phyloP scores from a whole-genome alignment of 1,139 yeast species.

The Suhomyces bolitotheri region DNA sequence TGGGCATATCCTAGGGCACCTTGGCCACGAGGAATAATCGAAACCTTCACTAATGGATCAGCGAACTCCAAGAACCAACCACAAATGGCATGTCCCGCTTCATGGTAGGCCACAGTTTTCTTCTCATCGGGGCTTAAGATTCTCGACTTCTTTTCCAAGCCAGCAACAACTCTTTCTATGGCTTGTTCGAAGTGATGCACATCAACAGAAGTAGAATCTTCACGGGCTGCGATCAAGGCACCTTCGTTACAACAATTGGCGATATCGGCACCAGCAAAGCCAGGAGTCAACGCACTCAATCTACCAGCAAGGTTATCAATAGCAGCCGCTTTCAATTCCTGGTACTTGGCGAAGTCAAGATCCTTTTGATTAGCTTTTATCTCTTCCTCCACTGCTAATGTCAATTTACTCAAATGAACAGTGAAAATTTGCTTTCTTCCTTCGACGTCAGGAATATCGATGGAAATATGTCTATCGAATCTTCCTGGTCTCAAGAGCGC shows the following conservation, averaged over 20 bases:
- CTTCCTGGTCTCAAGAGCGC: constrained; percentile 97
- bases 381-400: constrained; percentile 49
- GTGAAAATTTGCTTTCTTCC: constrained; percentile 91
- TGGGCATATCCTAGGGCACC: constrained; percentile 98
- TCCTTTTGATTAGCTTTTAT: constrained; percentile 41
- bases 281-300: constrained; percentile 94
- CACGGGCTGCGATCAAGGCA: constrained; percentile 93
- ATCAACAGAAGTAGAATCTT: constrained; percentile 64
- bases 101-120: constrained; percentile 91
- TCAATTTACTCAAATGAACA: constrained; percentile 76
- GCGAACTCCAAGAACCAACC: constrained; percentile 93
- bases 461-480: constrained; percentile 89
- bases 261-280: constrained; percentile 97
- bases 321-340: constrained; percentile 48
- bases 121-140: constrained; percentile 83
- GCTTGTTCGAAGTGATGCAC: constrained; percentile 89
- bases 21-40: constrained; percentile 94
- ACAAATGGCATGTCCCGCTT: constrained; percentile 98
- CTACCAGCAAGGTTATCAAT: constrained; percentile 73
- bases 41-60: constrained; percentile 90
- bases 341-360: constrained; percentile 49
- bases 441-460: constrained; percentile 89
- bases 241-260: constrained; percentile 98
- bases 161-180: constrained; percentile 95
- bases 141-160: constrained; percentile 86